Conservation (phyloP, 257 asterid genomes). For the Scutellaria galericulata region DNA sequence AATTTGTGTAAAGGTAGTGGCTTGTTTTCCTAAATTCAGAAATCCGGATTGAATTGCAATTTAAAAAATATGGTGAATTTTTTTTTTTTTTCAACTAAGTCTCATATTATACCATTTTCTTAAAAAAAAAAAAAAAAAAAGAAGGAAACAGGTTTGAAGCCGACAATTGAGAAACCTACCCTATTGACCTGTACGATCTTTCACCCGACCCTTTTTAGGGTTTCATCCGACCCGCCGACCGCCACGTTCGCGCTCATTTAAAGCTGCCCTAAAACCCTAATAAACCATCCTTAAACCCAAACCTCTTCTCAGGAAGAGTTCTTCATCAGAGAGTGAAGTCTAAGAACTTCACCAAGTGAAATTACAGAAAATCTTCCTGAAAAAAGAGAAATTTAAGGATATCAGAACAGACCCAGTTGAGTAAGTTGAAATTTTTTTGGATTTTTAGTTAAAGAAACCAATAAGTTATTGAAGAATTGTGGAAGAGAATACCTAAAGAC, state of each 20-base stretch:
- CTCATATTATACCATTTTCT: too few species aligned
- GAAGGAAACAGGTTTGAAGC: too few species aligned
- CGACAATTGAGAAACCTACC: background rate
- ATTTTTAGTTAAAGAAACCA: background rate
- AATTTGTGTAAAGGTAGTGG: too few species aligned
- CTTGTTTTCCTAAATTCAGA: too few species aligned
- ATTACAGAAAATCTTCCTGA: background rate
- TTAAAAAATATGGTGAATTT: too few species aligned
- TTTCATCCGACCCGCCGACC: background rate
- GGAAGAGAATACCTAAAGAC: conserved; percentile 11
- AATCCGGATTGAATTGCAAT: too few species aligned
- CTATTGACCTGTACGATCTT: background rate
- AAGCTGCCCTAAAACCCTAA: conserved; percentile 46
- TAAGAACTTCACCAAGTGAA: conserved; percentile 8
- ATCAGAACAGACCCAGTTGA: conserved; percentile 1
- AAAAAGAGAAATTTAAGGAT: background rate
- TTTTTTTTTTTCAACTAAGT: too few species aligned
- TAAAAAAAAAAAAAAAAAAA: too few species aligned
- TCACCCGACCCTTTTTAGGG: background rate
- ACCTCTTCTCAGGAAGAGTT: conserved; percentile 7
- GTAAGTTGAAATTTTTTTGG: conserved; percentile 1
- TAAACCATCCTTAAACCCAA: conserved; percentile 34
- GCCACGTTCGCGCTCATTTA: conserved; percentile 7
- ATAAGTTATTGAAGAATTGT: background rate
- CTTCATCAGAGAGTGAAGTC: background rate